Evolutionary conservation across 1,139 yeast genomes (phyloP).

Genomic region (Diutina ranongensis): DNA sequence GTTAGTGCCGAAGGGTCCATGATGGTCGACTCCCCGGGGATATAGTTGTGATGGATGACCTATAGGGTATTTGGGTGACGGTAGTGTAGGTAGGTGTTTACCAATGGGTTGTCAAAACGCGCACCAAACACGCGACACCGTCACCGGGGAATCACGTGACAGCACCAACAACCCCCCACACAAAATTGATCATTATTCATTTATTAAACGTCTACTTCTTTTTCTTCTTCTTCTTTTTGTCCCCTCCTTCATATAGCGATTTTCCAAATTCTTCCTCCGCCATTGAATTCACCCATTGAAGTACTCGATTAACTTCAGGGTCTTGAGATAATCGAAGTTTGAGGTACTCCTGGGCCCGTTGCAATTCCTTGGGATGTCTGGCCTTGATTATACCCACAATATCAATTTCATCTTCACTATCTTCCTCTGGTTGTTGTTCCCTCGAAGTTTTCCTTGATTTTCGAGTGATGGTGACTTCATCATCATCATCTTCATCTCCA

Average conservation of each 20-base stretch:
- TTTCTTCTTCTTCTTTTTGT: conserved; percentile 20
- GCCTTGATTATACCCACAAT: background rate
- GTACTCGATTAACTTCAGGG: conserved; percentile 33
- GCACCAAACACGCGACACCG: background rate
- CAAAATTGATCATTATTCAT: background rate
- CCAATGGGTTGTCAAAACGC: background rate
- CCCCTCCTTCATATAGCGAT: conserved; percentile 50
- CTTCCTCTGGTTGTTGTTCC: background rate
- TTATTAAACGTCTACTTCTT: background rate
- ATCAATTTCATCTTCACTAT: background rate
- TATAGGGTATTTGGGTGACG: background rate
- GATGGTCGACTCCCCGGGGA: too few relatives aligned
- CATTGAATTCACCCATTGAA: conserved; percentile 51
- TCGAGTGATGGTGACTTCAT: background rate
- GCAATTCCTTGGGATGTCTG: conserved; percentile 20
- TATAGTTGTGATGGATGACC: too few relatives aligned
- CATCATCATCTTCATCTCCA: background rate
- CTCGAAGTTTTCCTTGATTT: conserved; percentile 9
- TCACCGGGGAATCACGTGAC: too few relatives aligned
- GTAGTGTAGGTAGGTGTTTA: background rate
- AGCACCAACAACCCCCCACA: background rate
- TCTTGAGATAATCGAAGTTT: conserved; percentile 20
- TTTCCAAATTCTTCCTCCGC: conserved; percentile 42
- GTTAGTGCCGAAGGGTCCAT: background rate
- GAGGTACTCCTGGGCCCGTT: conserved; percentile 17